Conservation (phyloP, 2,329 filamentous ascomycete species). For the Alternaria ventricosa region DNA sequence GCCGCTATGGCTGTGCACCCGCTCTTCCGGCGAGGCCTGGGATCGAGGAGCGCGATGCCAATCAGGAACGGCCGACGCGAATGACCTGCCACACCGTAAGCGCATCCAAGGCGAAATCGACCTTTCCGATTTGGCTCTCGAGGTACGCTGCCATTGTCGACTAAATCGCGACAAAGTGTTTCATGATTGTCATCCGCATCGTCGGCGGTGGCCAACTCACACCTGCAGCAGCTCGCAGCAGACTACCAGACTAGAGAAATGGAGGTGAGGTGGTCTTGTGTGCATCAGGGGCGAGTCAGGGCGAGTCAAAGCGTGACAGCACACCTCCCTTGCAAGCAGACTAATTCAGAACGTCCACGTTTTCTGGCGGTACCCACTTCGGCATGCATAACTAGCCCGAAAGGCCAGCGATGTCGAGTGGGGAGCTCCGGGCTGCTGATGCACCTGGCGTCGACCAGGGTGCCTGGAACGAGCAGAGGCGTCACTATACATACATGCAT, state of each 20-base stretch:
- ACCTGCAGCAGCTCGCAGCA: slow-evolving; percentile 31
- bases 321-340: slow-evolving; percentile 41
- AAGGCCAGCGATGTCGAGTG: slow-evolving; percentile 39
- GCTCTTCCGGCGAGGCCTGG: slow-evolving; percentile 40
- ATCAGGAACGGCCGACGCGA: slow-evolving; percentile 31
- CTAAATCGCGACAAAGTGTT: slow-evolving; percentile 18
- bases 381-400: slow-evolving; percentile 40
- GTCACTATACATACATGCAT: slow-evolving; percentile 33
- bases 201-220: slow-evolving; percentile 37
- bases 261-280: slow-evolving; percentile 36
- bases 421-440: slow-evolving; percentile 44
- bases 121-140: slow-evolving; percentile 11
- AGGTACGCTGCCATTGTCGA: slow-evolving; percentile 20
- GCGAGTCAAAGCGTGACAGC: slow-evolving; percentile 50
- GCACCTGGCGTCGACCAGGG: slow-evolving; percentile 40
- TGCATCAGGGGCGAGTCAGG: slow-evolving; percentile 36
- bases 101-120: slow-evolving; percentile 16
- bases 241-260: slow-evolving; percentile 34
- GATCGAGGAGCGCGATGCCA: slow-evolving; percentile 33
- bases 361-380: slow-evolving; percentile 45
- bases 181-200: slow-evolving; percentile 21
- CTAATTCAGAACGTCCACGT: slow-evolving; percentile 47
- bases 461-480: slow-evolving; percentile 41
- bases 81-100: slow-evolving; percentile 28
- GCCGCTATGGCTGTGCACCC: slow-evolving; percentile 41